Evolutionary conservation across 768 basidiomycete genomes (phyloP).

Genomic region (Podaxis carcinomalis): DNA sequence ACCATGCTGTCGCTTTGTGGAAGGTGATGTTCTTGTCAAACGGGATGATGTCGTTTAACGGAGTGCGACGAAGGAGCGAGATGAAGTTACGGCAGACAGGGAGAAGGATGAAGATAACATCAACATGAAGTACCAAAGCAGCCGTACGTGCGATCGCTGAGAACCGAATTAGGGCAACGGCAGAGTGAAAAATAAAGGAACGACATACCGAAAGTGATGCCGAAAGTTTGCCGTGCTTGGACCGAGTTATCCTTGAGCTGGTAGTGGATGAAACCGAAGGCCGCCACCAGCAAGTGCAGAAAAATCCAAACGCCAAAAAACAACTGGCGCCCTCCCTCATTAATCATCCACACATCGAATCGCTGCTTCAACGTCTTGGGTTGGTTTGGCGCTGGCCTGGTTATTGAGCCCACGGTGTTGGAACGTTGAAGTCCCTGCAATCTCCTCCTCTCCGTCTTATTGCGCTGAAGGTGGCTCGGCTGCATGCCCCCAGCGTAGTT

Average conservation of each 20-base stretch:
- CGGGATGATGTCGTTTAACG: conserved; percentile 82
- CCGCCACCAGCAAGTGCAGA: conserved; percentile 73
- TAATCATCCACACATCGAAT: conserved; percentile 85
- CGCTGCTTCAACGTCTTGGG: conserved; percentile 35
- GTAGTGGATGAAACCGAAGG: conserved; percentile 77
- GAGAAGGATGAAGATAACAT: conserved; percentile 90
- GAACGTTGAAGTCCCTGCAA: conserved; percentile 81
- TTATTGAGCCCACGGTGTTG: conserved; percentile 31
- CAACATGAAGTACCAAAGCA: conserved; percentile 87
- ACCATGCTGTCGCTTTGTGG: conserved; percentile 90
- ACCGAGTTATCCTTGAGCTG: conserved; percentile 72
- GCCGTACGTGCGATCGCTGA: conserved; percentile 83
- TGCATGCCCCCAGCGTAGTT: conserved; percentile 23
- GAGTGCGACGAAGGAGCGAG: conserved; percentile 80
- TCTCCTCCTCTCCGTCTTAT: conserved; percentile 79
- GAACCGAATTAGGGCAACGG: conserved; percentile 28
- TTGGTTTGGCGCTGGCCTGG: conserved; percentile 29
- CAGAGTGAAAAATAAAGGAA: conserved; percentile 17
- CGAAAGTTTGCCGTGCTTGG: conserved; percentile 66
- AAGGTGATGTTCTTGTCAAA: conserved; percentile 93
- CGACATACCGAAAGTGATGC: conserved; percentile 70
- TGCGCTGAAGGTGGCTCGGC: conserved; percentile 64
- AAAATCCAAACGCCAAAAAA: conserved; percentile 82
- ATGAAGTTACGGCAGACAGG: conserved; percentile 96
- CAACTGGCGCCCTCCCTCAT: conserved; percentile 76